Conservation (phyloP, 1,284 basidiomycete species). For the Fomitiporia mediterranea region DNA sequence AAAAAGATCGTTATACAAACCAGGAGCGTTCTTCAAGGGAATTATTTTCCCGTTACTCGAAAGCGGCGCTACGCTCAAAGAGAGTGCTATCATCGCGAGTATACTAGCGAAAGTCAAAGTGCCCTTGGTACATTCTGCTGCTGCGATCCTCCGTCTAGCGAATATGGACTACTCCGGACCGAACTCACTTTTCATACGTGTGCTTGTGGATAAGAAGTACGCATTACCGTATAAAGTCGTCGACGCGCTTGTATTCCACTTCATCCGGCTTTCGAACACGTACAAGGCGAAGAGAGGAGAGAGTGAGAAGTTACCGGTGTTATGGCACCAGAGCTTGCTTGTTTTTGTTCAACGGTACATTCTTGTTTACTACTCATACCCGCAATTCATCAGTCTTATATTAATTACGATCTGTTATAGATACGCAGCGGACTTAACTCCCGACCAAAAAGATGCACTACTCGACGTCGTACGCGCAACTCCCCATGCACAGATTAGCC, state of each 20-base stretch:
- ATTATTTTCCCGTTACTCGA: constrained; percentile 95
- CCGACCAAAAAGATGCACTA: constrained; percentile 97
- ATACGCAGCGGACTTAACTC: constrained; percentile 94
- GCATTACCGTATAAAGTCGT: constrained; percentile 98
- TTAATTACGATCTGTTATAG: constrained; percentile 36
- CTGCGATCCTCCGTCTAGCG: constrained; percentile 88
- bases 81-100: constrained; percentile 93
- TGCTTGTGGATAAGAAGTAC: constrained; percentile 97
- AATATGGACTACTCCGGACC: constrained; percentile 97
- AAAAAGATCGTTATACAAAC: constrained; percentile 93
- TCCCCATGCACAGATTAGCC: constrained; percentile 84
- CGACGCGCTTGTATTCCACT: constrained; percentile 97
- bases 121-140: constrained; percentile 94
- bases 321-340: constrained; percentile 97
- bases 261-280: constrained; percentile 90
- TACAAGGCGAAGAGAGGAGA: constrained; percentile 69
- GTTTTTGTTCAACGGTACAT: constrained; percentile 91
- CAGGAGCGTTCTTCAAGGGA: constrained; percentile 98
- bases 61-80: constrained; percentile 86
- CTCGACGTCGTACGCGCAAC: constrained; percentile 88
- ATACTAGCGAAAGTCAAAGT: constrained; percentile 90
- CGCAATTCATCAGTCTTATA: constrained; percentile 1
- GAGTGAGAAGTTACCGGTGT: constrained; percentile 80
- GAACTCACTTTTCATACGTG: constrained; percentile 95
- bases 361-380: constrained; percentile 23